These are phyloP conservation scores for Talaromyces marneffei DNA, from an alignment of 2,329 filamentous ascomycete species.

Conservation along the genomic window DNA sequence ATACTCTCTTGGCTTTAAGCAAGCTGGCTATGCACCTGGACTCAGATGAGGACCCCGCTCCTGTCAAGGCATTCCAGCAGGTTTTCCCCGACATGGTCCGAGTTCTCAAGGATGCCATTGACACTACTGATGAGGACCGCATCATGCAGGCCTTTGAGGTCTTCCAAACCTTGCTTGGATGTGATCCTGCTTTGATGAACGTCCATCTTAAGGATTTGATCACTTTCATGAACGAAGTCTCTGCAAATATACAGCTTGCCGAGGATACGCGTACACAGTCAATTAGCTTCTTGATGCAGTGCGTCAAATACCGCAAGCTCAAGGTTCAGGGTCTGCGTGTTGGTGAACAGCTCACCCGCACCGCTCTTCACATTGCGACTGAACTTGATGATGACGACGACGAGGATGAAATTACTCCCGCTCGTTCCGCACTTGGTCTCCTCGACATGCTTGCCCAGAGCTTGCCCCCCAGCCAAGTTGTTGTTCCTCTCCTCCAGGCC, in stretches of 20 bases:
- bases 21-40: slow-evolving; percentile 83
- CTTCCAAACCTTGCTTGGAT: slow-evolving; percentile 90
- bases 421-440: slow-evolving; percentile 75
- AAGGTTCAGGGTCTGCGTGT: slow-evolving; percentile 90
- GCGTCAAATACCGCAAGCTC: slow-evolving; percentile 84
- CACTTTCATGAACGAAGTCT: slow-evolving; percentile 87
- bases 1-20: slow-evolving; percentile 85
- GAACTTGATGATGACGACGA: slow-evolving; percentile 72
- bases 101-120: slow-evolving; percentile 78
- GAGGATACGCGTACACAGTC: slow-evolving; percentile 86
- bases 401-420: slow-evolving; percentile 80
- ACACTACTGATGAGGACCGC: slow-evolving; percentile 75
- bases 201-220: slow-evolving; percentile 84
- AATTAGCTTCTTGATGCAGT: slow-evolving; percentile 88
- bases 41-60: slow-evolving; percentile 72
- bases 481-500: slow-evolving; percentile 83
- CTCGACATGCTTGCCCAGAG: slow-evolving; percentile 84
- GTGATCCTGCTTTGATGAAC: slow-evolving; percentile 76
- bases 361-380: slow-evolving; percentile 80
- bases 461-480: slow-evolving; percentile 86
- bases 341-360: slow-evolving; percentile 78
- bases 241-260: slow-evolving; percentile 67
- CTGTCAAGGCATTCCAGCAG: slow-evolving; percentile 68
- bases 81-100: slow-evolving; percentile 83
- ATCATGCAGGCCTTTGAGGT: slow-evolving; percentile 90